Evolutionary conservation across 805 yeast species (phyloP), one percentile per base, ranked within the genome.

Genomic region (Kockiozyma suomiensis): DNA sequence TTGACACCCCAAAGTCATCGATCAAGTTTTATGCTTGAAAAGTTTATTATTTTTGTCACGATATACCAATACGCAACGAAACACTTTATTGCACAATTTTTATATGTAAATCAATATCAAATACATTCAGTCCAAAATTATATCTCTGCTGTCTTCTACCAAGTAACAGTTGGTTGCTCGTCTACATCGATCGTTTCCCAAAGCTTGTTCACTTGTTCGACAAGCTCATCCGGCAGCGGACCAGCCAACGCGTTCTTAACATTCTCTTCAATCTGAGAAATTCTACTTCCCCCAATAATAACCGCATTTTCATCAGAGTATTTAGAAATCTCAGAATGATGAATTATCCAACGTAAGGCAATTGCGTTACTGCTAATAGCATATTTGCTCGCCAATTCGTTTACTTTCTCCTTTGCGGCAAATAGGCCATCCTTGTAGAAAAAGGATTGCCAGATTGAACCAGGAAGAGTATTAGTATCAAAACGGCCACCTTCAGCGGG

Each of bases 311-410:
- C n/a, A 42, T 68, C 71, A 15, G 67, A 70, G 26, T 2, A 30
- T 33, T 59, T 52, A 15, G 47, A 49, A 19, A 70, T 55, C 8
- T 52, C 48, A 1, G 72, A 69, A 48, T 66, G 47, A 59, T 60
- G 58, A 6, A 56, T 49, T 15, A 67, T 41, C 72, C 72, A 70
- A 13, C 72, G 65, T 45, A 54, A 43, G n/a, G 58, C 58, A 26
- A 56, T 51, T 4, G 33, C 59, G 32, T 49, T 56, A 26, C 28
- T 28, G 26, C 33, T 40, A 19, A 57, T 47, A 8, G 49, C 53
- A 23, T 37, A 40, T 17, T 33, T 57, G 5, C 13, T 30, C 3
- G 56, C 53, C 13, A 51, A 46, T n/a, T 28, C 56, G 7, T 30
- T 32, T 1, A 57, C 28, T 6, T 19, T 23, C 8, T 51, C 61